phyloP scores from a whole-genome alignment of 1,139 yeast genomes.

The Debaryomyces nepalensis region DNA sequence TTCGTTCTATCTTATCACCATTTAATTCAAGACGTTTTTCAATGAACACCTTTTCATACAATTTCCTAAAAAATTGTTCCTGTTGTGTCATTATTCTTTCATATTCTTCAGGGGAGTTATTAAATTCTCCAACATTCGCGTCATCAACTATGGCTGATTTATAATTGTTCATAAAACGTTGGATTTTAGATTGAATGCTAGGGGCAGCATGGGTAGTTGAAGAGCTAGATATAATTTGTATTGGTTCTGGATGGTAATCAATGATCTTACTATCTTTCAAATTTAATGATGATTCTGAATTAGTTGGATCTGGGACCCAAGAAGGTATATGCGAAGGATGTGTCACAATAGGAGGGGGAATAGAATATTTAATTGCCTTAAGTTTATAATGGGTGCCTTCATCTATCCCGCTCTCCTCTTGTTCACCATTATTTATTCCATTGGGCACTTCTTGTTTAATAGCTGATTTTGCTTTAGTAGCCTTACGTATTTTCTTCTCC shows the following conservation, averaged over 20 bases:
- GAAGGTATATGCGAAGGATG: conserved; percentile 77
- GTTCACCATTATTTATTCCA: conserved; percentile 17
- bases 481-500: not conserved
- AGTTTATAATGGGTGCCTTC: conserved; percentile 33
- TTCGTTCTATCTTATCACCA: conserved; percentile 48
- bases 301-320: conserved; percentile 57
- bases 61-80: conserved; percentile 29
- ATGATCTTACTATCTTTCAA: conserved; percentile 45
- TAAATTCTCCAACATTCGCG: conserved; percentile 35
- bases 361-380: conserved; percentile 50
- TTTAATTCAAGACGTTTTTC: conserved; percentile 47
- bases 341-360: conserved; percentile 67
- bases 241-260: conserved; percentile 37
- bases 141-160: conserved; percentile 50
- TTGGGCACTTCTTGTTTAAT: conserved; percentile 19
- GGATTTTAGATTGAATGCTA: conserved; percentile 45
- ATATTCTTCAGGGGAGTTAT: conserved; percentile 41
- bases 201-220: conserved; percentile 31
- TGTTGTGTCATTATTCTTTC: conserved; percentile 39
- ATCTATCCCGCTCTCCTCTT: conserved; percentile 20
- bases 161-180: conserved; percentile 55
- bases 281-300: conserved; percentile 45
- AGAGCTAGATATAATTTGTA: conserved; percentile 27
- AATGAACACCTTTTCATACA: conserved; percentile 37
- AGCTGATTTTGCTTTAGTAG: conserved; percentile 9